Base-by-base conservation (phyloP, 805 yeast genomes). In the Nadsonia fulvescens region DNA sequence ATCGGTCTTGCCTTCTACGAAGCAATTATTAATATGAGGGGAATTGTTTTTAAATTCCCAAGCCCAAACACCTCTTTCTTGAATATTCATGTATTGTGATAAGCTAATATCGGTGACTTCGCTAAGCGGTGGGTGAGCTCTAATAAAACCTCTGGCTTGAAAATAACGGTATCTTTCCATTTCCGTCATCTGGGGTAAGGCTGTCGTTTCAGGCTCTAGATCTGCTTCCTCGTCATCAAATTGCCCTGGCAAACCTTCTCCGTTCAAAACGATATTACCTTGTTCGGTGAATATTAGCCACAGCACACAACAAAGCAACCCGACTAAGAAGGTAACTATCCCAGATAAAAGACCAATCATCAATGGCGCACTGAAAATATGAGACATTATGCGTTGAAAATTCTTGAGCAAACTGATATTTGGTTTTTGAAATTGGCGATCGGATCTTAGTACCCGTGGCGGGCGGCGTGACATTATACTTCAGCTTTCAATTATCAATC, bases 61-160 rank as follows among this genome's bases (percentile, higher is more conserved):
- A 2, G 95, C 96, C 9, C 61, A 51, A 1, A 83, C 73, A 3
- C 93, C 93, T 44, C 79, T 82, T 36, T 81, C 92, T 37, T 81
- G 92, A 14, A 79, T 77, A 12, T 60, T 45, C 45, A 72, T 50
- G 33, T 58, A 59, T 46, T 76, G 83, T 15, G 75, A 61, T 19
- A 74, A 50, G 8, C 52, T 43, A 32, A 53, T 51, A 28, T 61
- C 54, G 36, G 63, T 45, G 37, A 57, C 43, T 33, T 45, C 37
- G 36, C 58, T 32, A 40, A 47, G 51, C 2, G 66, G 63, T 9
- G 63, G 54, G 30, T 54, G 51, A 11, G 45, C 49, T 19, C 47
- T 51, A 18, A 53, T 38, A 37, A 54, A 65, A 12, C 53, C 47
- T 33, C 66, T 64, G 15, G 81, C 70, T 39, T 67, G 76, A 38